Percentiles rank a stretch among this genome's conserved stretches.
phyloP scores from a whole-genome alignment of 2,329 filamentous ascomycete genomes.

The Arthrinium puccinioides region DNA sequence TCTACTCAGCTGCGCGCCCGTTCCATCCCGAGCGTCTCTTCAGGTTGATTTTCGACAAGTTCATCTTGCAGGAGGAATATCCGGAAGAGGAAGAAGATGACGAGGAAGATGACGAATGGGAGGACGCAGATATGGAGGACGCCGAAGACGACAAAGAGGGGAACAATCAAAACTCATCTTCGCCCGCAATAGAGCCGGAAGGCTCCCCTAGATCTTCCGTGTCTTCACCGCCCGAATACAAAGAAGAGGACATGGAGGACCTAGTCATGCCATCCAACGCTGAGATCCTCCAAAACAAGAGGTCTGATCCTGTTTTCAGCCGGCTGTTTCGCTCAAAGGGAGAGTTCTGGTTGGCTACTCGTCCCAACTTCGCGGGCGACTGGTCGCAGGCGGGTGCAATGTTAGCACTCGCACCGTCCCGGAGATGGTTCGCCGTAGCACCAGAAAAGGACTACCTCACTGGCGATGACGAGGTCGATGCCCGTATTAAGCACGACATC shows the following conservation, averaged over 20 bases:
- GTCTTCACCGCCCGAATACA: slow-evolving; percentile 3
- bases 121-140: slow-evolving; percentile 24
- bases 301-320: slow-evolving; percentile 41
- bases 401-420: slow-evolving; percentile 51
- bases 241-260: slow-evolving; percentile 16
- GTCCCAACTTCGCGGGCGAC: slow-evolving; percentile 36
- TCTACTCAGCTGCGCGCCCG: slow-evolving; percentile 54
- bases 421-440: slow-evolving; percentile 53
- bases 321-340: slow-evolving; percentile 58
- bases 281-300: slow-evolving; percentile 47
- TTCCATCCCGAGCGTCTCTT: slow-evolving; percentile 42
- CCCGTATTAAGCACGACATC: slow-evolving; percentile 33
- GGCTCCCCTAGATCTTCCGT: slow-evolving; percentile 3
- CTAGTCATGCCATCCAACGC: slow-evolving; percentile 23
- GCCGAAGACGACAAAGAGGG: slow-evolving; percentile 20
- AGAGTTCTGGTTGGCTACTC: slow-evolving; percentile 51
- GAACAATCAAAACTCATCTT: slow-evolving; percentile 11
- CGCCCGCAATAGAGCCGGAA: slow-evolving; percentile 1
- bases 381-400: slow-evolving; percentile 61
- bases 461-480: slow-evolving; percentile 37
- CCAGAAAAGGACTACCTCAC: slow-evolving; percentile 42
- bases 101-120: slow-evolving; percentile 3
- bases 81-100: slow-evolving; percentile 21
- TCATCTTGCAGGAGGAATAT: slow-evolving; percentile 38
- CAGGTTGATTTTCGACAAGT: slow-evolving; percentile 38